Base-by-base conservation (phyloP, 106 monocot species). In the Posidonia australis region DNA sequence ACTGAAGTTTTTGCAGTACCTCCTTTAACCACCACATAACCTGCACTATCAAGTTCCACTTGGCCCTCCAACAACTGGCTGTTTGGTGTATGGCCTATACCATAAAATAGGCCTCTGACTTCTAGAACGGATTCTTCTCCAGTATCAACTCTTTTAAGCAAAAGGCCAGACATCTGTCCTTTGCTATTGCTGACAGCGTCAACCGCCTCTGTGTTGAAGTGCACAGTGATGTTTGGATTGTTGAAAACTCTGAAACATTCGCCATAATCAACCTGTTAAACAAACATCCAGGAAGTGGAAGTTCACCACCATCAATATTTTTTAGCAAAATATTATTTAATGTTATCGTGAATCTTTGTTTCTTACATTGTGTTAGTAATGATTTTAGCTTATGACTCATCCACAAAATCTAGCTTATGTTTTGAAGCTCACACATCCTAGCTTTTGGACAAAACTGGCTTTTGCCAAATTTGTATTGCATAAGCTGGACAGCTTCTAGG, bases 211-310 rank as follows among this genome's bases (percentile, higher is more conserved):
- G 90, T 90, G 69, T 80, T 84, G 94, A 86, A 96, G 86, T 90
- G 94, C 73, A 96, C 81, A 53, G 94, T 96, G 54, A 96, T 54
- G 77, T 87, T 96, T 44, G 84, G 84, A 65, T 87, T 96, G 94
- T 78, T 90, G 81, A 86, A 68, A 72, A 96, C 90, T 96, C 94
- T 96, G 79, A 89, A 96, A 96, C 89, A 96, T 96, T 86, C 90
- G 82, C 90, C 94, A 86, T 79, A 92, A 92, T 78, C 77, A 92
- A 86, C 91, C 94, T 90, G 94, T 96, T 96, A 96, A 87, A 90
- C 77, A 89, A 74, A 88, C 88, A 94, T 82, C 74, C 75, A 86
- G 84, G 81, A 70, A 81, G 75, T 87, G 74, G 87, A 80, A 82
- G 72, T 79, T 80, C 65, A 55, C 66, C 66, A 65, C 77, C 59